These are phyloP conservation scores for Boletus barrowsii DNA, from an alignment of 768 basidiomycete genomes.

Conservation along the genomic window DNA sequence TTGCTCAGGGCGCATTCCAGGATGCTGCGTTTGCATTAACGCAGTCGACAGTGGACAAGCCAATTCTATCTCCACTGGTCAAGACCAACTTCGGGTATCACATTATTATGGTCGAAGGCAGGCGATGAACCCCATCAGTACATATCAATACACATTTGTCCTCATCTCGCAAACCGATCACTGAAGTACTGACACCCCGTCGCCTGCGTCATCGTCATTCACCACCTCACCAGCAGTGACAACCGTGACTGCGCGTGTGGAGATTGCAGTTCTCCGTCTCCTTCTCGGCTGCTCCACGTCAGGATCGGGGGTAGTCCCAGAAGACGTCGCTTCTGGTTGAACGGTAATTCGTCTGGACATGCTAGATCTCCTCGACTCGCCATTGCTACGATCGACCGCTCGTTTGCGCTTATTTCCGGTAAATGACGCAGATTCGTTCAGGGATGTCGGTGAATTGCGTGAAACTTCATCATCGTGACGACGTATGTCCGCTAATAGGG, in stretches of 20 bases:
- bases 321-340: conserved; percentile 48
- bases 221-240: conserved; percentile 32
- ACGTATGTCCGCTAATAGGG: conserved; percentile 75
- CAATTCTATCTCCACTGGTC: conserved; percentile 64
- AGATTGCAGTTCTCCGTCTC: conserved; percentile 35
- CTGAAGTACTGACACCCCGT: background rate
- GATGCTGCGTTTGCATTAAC: conserved; percentile 82
- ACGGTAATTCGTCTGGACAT: conserved; percentile 37
- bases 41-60: conserved; percentile 80
- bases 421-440: conserved; percentile 26
- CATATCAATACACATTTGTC: conserved; percentile 19
- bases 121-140: conserved; percentile 42
- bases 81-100: conserved; percentile 87
- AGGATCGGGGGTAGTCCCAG: conserved; percentile 57
- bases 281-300: conserved; percentile 58
- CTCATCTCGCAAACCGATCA: conserved; percentile 2
- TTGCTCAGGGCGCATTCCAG: conserved; percentile 63
- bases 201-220: conserved; percentile 27
- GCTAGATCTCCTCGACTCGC: conserved; percentile 34
- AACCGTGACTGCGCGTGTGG: conserved; percentile 27
- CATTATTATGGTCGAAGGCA: conserved; percentile 89
- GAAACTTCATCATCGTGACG: conserved; percentile 59
- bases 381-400: conserved; percentile 27
- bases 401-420: conserved; percentile 42
- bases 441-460: conserved; percentile 20